Conservation (phyloP, 2,329 filamentous ascomycete genomes). For the Colletotrichum camelliae region DNA sequence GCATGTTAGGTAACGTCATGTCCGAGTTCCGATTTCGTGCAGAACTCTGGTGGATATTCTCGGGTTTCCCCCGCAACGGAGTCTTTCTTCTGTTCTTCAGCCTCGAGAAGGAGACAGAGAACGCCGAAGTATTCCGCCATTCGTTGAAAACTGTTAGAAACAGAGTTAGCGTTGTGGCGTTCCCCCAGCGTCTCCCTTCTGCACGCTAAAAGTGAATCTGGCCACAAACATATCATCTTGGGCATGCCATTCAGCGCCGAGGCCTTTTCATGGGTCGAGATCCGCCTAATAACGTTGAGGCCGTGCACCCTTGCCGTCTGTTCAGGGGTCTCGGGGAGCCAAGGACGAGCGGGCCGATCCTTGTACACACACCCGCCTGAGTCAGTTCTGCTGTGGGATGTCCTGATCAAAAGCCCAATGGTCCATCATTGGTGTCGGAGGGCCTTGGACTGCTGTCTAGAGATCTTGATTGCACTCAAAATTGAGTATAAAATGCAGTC, state of each 20-base stretch:
- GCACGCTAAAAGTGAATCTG: neutral
- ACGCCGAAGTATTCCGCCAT: neutral
- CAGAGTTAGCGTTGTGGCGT: neutral
- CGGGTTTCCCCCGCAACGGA: neutral
- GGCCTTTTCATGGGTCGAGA: neutral
- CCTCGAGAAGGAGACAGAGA: neutral
- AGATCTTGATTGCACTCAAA: neutral
- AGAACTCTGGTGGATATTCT: neutral
- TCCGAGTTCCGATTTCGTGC: neutral
- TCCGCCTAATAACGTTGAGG: slow-evolving; percentile 15
- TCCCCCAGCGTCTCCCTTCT: neutral
- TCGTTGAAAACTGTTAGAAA: neutral
- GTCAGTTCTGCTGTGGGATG: neutral
- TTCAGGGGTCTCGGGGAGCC: neutral
- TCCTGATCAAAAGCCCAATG: neutral
- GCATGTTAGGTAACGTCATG: neutral
- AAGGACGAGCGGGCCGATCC: slow-evolving; percentile 7
- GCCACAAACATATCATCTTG: neutral
- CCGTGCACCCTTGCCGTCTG: neutral
- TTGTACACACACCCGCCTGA: neutral
- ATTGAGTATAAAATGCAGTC: neutral
- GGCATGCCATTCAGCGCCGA: neutral
- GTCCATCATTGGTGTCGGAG: neutral
- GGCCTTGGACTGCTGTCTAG: neutral
- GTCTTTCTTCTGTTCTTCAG: neutral